phyloP scores from a whole-genome alignment of 768 basidiomycete genomes.

The Auricularia sp. region DNA sequence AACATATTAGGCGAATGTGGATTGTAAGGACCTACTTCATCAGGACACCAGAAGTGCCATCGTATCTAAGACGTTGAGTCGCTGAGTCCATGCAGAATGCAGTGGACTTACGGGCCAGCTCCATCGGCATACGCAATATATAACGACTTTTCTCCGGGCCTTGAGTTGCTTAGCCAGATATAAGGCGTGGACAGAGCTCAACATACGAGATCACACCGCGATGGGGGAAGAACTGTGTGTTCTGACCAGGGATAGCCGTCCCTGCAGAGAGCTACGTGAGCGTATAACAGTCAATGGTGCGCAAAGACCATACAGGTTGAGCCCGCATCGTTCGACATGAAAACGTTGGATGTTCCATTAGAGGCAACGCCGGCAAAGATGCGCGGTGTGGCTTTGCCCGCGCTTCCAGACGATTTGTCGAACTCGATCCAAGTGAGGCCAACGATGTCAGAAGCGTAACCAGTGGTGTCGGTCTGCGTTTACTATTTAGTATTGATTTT shows the following conservation, averaged over 20 bases:
- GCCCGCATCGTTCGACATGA: constrained; percentile 46
- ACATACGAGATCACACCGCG: constrained; percentile 47
- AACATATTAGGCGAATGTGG: background rate
- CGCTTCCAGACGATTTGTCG: constrained; percentile 44
- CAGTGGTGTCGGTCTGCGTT: constrained; percentile 39
- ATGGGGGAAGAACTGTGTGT: constrained; percentile 49
- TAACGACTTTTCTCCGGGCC: constrained; percentile 39
- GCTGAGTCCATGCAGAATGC: constrained; percentile 8
- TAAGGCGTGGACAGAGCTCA: background rate
- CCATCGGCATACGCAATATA: constrained; percentile 56
- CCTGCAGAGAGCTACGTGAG: constrained; percentile 23
- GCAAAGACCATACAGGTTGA: constrained; percentile 36
- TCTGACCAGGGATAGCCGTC: constrained; percentile 47
- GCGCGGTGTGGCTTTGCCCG: constrained; percentile 44
- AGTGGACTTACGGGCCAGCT: constrained; percentile 44
- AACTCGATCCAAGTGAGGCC: constrained; percentile 56
- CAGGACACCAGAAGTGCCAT: constrained; percentile 10
- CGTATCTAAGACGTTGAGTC: background rate
- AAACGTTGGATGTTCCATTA: constrained; percentile 43
- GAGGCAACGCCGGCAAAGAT: constrained; percentile 63
- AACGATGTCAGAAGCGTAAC: constrained; percentile 27
- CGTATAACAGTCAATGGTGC: background rate
- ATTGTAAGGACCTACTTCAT: constrained; percentile 1
- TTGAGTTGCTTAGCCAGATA: background rate
- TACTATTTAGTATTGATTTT: constrained; percentile 28